Evolutionary conservation across 768 basidiomycete species (phyloP), one percentile per base, ranked within the genome.

Genomic region (Leccinellum rugosiceps): DNA sequence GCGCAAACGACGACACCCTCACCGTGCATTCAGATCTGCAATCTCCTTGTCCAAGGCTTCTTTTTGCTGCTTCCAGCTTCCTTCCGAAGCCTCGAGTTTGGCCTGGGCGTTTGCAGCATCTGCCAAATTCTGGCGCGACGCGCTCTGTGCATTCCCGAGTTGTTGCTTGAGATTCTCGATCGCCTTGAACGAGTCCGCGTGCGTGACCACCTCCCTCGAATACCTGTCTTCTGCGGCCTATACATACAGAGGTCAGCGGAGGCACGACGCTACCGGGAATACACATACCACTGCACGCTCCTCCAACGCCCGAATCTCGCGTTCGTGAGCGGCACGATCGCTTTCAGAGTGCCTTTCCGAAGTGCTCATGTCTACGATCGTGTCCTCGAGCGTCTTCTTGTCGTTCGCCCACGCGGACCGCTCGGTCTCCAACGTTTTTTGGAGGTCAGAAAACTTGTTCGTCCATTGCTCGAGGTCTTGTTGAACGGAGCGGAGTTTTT

Each of bases 151-250:
- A 13, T 70, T 66, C 15, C 77, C 66, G 4, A 94, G 75, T 43
- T 91, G 83, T 50, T 83, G 77, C 68, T 85, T 88, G 59, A 92
- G 74, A 10, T 65, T 74, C 11, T 86, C 83, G 11, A 91, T 79
- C 13, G 76, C 60, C 73, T 92, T 92, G 78, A 94, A 88, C 0
- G 88, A 81, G 21, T 93, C 92, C 0, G 93, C 92, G 68, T 95
- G 93, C 1, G 89, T 77, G 31, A 94, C 75, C n/a, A 94, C 82
- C 67, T 92, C 92, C 51, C 85, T 80, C 5, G 86, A 81, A 63
- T 94, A 94, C 54, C 86, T 83, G 52, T 90, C 88, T 67, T 94
- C 90, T 6, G 90, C 90, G 61, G 85, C 80, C 82, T 86, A 60
- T 9, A 52, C 32, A 30, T 8, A 23, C 7, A 11, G 38, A 26